These are phyloP conservation scores for Scedosporium dehoogii DNA, from an alignment of 2,329 filamentous ascomycete genomes.

Conservation along the genomic window DNA sequence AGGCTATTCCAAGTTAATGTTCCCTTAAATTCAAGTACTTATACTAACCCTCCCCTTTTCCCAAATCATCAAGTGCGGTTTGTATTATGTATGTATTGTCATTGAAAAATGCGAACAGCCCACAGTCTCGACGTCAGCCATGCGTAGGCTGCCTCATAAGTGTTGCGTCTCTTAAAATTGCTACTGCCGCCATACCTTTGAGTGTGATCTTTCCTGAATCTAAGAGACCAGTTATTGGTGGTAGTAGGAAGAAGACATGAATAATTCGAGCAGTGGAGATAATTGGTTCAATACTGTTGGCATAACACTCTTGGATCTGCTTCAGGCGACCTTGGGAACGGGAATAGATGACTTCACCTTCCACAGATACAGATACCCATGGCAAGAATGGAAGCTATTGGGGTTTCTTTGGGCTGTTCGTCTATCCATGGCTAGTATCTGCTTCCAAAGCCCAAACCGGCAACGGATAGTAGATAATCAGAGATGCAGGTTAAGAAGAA, in stretches of 20 bases:
- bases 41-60: no score
- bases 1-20: no score
- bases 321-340: neutral
- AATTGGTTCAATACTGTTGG: neutral
- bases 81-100: neutral
- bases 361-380: neutral
- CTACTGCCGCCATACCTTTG: neutral
- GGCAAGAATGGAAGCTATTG: neutral
- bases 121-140: neutral
- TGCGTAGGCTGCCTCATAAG: neutral
- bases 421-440: conserved; percentile 8
- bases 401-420: conserved; percentile 7
- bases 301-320: neutral
- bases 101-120: neutral
- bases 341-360: neutral
- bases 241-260: neutral
- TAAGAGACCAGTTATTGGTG: neutral
- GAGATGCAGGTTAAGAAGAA: neutral
- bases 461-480: neutral
- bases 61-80: neutral
- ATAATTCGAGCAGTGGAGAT: neutral
- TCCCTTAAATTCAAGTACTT: no score
- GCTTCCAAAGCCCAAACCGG: conserved; percentile 9
- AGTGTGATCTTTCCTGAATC: neutral
- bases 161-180: neutral